Percentiles rank a stretch among this genome's conserved stretches.
Conservation (phyloP, 805 yeast species). For the Metschnikowia kunwiensis region DNA sequence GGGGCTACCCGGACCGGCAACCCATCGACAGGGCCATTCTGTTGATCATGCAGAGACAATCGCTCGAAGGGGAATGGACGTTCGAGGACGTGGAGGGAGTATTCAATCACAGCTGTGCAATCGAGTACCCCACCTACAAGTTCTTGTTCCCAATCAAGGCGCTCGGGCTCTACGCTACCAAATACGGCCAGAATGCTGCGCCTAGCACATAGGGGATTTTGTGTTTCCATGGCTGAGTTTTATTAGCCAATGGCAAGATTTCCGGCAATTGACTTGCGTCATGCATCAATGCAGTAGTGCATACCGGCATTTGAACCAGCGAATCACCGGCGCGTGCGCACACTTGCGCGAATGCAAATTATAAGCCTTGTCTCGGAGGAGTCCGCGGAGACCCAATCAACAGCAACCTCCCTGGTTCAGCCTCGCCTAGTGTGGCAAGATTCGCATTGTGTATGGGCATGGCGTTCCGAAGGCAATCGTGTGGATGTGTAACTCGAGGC, state of each 20-base stretch:
- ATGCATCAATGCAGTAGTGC: slow-evolving; percentile 1
- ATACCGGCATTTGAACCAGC: slow-evolving; percentile 9
- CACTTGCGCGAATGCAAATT: no score
- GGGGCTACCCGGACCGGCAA: slow-evolving; percentile 68
- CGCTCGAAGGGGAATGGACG: slow-evolving; percentile 76
- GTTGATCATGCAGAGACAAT: slow-evolving; percentile 64
- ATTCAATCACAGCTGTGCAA: slow-evolving; percentile 86
- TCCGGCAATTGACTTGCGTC: neutral
- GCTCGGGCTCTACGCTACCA: slow-evolving; percentile 60
- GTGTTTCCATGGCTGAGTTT: no score
- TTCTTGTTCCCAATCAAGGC: slow-evolving; percentile 92
- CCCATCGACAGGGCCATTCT: slow-evolving; percentile 63
- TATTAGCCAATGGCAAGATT: neutral
- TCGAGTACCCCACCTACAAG: slow-evolving; percentile 92
- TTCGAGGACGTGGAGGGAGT: slow-evolving; percentile 91
- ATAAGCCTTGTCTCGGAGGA: no score
- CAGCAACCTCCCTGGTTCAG: no score
- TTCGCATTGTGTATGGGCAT: no score
- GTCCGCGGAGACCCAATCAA: no score
- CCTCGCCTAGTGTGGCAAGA: no score
- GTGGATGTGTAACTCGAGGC: no score
- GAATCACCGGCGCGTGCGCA: neutral
- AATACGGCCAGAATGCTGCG: slow-evolving; percentile 23
- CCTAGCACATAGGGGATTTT: neutral
- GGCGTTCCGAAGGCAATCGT: no score